Evolutionary conservation across 2,329 filamentous ascomycete genomes (phyloP), one percentile per base, ranked within the genome.

Genomic region (Chrysoporthe deuterocubensis): DNA sequence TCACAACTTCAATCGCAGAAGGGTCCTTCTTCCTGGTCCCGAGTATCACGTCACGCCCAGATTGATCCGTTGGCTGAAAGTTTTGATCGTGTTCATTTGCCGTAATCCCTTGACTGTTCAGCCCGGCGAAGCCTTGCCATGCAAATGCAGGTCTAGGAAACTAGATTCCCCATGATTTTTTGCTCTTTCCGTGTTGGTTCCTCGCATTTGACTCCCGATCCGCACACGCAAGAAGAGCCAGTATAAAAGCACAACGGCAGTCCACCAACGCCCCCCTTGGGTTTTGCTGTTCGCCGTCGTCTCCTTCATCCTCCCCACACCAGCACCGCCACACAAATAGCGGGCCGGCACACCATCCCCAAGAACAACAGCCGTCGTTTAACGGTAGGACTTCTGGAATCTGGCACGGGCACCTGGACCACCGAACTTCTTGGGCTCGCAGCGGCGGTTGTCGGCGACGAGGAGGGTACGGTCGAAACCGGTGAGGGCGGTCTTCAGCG

Each of bases 321-420:
- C 67, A 70, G 70, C 71, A 70, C 76, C 71, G 76, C 76, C 74
- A 77, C 71, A 75, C 2, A 40, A 13, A 40, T n/a, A 43, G 40
- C 18, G 57, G 34, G 40, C 57, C 42, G 57, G 59, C 70, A 68
- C 67, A 57, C 69, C 67, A 67, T 62, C 37, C 68, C 72, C 56
- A 40, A 44, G 52, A 50, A 57, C 21, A 50, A 43, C 21, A 67
- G 64, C 66, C 68, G 32, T 34, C 70, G 67, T 72, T 93, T 95
- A 97, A 94, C 94, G 93, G 91, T 97, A 97, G 77, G 94, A 97
- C 89, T 97, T 97, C 89, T 98, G 95, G 94, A 93, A 98, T 82
- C 94, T 92, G 81, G 95, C 88, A 81, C 95, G 92, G 81, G 96
- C 95, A 90, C 95, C 95, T 78, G 89, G 92, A 92, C 92, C 92